These are phyloP conservation scores for Shiraia sp. DNA, from an alignment of 2,329 filamentous ascomycete species.

Conservation along the genomic window DNA sequence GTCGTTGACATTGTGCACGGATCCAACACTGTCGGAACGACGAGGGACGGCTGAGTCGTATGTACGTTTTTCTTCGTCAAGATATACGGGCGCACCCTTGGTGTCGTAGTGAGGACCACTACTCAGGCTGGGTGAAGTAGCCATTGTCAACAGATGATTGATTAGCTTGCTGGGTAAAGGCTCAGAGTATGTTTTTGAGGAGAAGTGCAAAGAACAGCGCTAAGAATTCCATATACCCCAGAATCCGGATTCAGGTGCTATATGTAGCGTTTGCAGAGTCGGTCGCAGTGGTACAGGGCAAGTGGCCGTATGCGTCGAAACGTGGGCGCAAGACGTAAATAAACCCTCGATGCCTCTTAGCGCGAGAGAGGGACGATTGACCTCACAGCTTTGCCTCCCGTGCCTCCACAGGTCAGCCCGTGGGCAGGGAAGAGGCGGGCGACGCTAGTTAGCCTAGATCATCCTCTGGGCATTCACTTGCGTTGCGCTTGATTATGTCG, in stretches of 20 bases:
- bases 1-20: slow-evolving; percentile 38
- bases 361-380: slow-evolving; percentile 12
- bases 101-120: slow-evolving; percentile 16
- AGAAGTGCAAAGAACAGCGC: slow-evolving; percentile 41
- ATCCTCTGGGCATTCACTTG: slow-evolving; percentile 12
- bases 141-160: not conserved
- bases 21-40: slow-evolving; percentile 28
- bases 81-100: slow-evolving; percentile 8
- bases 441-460: slow-evolving; percentile 11
- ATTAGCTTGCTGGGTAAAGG: slow-evolving; percentile 1
- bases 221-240: slow-evolving; percentile 38
- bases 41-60: slow-evolving; percentile 24
- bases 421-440: slow-evolving; percentile 7
- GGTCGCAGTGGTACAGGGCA: slow-evolving; percentile 9
- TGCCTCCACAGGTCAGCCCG: slow-evolving; percentile 9
- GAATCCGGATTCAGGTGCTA: slow-evolving; percentile 2
- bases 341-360: slow-evolving; percentile 24
- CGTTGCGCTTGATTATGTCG: slow-evolving; percentile 7
- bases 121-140: too few species aligned
- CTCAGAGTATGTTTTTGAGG: slow-evolving; percentile 38
- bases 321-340: slow-evolving; percentile 25
- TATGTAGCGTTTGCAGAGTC: slow-evolving; percentile 6
- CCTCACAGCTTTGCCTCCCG: slow-evolving; percentile 12
- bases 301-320: slow-evolving; percentile 13
- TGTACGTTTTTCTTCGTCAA: slow-evolving; percentile 34